These are phyloP conservation scores for Whalleya microplaca DNA, from an alignment of 2,329 filamentous ascomycete species.

Conservation along the genomic window DNA sequence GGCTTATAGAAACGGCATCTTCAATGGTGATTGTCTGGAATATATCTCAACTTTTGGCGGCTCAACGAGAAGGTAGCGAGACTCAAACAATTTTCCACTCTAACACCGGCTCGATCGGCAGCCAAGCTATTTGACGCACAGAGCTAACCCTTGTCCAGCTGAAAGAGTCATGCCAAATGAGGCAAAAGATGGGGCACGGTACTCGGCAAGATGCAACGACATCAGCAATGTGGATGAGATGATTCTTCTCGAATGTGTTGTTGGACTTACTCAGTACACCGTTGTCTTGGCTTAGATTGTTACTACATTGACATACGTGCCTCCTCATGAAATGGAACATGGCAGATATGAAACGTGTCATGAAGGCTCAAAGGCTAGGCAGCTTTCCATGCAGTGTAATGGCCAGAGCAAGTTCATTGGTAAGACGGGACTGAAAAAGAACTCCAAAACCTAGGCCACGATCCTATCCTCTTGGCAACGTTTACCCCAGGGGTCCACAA, in stretches of 20 bases:
- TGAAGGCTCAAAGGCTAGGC: background rate
- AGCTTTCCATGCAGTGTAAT: background rate
- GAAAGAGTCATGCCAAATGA: background rate
- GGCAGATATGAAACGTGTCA: background rate
- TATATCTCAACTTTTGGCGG: background rate
- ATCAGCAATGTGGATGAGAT: background rate
- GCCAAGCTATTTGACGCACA: background rate
- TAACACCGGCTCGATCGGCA: background rate
- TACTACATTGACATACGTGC: background rate
- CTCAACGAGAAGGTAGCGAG: background rate
- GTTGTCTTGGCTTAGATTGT: background rate
- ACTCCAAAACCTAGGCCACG: background rate
- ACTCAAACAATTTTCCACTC: background rate
- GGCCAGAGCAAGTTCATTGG: background rate
- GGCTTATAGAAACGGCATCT: no score
- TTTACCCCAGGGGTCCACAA: background rate
- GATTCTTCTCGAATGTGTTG: background rate
- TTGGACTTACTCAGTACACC: background rate
- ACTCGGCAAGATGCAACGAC: background rate
- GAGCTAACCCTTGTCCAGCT: background rate
- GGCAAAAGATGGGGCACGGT: background rate
- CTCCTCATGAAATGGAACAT: background rate
- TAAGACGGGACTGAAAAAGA: background rate
- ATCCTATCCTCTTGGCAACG: background rate
- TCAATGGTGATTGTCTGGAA: background rate